phyloP scores from a whole-genome alignment of 2,329 filamentous ascomycete species.

The Xylariaceae sp. region DNA sequence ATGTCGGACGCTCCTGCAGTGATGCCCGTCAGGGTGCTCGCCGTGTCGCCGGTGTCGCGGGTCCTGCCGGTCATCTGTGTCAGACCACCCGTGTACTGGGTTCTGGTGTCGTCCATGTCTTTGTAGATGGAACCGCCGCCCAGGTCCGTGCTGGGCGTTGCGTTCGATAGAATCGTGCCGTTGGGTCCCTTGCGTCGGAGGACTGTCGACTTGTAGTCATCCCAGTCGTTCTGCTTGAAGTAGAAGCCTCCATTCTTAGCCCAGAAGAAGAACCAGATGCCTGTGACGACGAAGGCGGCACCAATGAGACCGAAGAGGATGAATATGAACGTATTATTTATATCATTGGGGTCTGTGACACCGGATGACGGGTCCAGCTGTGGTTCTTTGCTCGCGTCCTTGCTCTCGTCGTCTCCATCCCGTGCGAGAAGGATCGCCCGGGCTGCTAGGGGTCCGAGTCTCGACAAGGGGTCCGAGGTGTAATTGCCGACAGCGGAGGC shows the following conservation, averaged over 20 bases:
- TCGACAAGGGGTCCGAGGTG: slow-evolving; percentile 28
- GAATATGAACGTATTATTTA: slow-evolving; percentile 70
- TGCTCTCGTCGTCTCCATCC: slow-evolving; percentile 29
- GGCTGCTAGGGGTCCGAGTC: slow-evolving; percentile 42
- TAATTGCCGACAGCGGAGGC: slow-evolving; percentile 21
- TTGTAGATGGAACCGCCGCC: slow-evolving; percentile 86
- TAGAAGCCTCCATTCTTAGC: slow-evolving; percentile 93
- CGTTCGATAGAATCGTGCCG: slow-evolving; percentile 77
- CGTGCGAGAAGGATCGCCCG: slow-evolving; percentile 42
- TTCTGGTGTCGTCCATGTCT: slow-evolving; percentile 54
- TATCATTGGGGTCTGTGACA: slow-evolving; percentile 50
- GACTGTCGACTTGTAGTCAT: slow-evolving; percentile 96
- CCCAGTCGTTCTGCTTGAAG: slow-evolving; percentile 85
- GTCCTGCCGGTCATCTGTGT: slow-evolving; percentile 30
- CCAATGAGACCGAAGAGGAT: slow-evolving; percentile 82
- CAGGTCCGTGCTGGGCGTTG: slow-evolving; percentile 74
- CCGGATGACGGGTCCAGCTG: slow-evolving; percentile 43
- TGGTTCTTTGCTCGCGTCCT: slow-evolving; percentile 16
- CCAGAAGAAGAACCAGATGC: slow-evolving; percentile 99
- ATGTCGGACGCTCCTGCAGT: slow-evolving; percentile 56
- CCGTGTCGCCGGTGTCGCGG: slow-evolving; percentile 33
- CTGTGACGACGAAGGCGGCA: slow-evolving; percentile 65
- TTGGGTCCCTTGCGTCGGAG: slow-evolving; percentile 84
- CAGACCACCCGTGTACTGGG: slow-evolving; percentile 38
- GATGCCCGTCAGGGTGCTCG: slow-evolving; percentile 51